Evolutionary conservation across 2,329 filamentous ascomycete species (phyloP), one percentile per base, ranked within the genome.

Genomic region (Pseudogymnoascus sp.): DNA sequence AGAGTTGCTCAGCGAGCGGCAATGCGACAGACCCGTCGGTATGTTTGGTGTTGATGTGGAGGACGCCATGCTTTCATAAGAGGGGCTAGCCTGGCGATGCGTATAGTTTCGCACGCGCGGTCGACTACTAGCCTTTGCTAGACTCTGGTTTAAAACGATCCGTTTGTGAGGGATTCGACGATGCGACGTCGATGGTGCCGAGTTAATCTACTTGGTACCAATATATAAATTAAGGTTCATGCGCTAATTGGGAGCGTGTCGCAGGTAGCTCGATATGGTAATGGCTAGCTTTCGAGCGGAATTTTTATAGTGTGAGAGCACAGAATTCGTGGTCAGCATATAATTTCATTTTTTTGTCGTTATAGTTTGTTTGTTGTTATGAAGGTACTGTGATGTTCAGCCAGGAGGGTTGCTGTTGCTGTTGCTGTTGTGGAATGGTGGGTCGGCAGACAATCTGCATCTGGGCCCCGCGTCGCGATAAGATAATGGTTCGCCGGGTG

Each of bases 221-320:
- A 46, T 46, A 46, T 46, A 25, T 46, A 46, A n/a, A 46, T 46
- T 46, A 46, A 46, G 42, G 42, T 46, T 46, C 42, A 25, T 46
- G 42, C 42, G 25, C 42, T 46, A 46, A 14, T 46, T 25, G 5
- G 21, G 25, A 46, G 6, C 21, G 42, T 25, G 42, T 46, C 42
- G 42, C 42, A 46, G 12, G 42, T 25, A 46, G 21, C 42, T 46
- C 42, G 42, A 46, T 46, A 46, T 46, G 21, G 42, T n/a, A 46
- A 46, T 46, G 42, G 42, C 14, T 46, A 3, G 42, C 11, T 5
- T 46, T 46, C 21, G 21, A 46, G 5, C 6, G 6, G 42, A 25
- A 7, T 14, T 25, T 46, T 12, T 46, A 46, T 46, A 23, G 12
- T 46, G 21, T 25, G 18, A 25, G 21, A n/a, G 42, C 42, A 21